A percentile compares a stretch with the other conserved stretches of the same genome.
Conservation (phyloP, 2,329 filamentous ascomycete genomes). For the Penicillium polonicum region DNA sequence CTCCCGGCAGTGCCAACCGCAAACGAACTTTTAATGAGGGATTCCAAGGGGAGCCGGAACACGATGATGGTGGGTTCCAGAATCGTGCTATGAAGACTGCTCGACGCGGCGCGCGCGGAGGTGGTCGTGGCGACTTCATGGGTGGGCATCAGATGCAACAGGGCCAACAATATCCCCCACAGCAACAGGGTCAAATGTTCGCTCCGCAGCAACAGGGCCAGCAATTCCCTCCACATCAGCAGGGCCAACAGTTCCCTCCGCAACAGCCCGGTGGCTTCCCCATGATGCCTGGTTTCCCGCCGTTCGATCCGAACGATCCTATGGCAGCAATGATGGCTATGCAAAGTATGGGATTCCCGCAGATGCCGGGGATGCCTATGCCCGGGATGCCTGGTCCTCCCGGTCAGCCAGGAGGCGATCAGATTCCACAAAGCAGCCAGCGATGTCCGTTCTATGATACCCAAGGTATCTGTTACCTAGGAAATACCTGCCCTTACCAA, state of each 20-base stretch:
- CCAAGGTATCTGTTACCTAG: constrained; percentile 58
- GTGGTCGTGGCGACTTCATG: constrained; percentile 46
- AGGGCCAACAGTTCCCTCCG: constrained; percentile 29
- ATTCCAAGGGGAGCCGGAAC: constrained; percentile 47
- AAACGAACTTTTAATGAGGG: constrained; percentile 56
- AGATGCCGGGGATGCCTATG: constrained; percentile 49
- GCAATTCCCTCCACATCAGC: constrained; percentile 29
- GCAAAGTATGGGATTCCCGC: constrained; percentile 53
- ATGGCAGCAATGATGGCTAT: constrained; percentile 55
- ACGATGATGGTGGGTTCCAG: constrained; percentile 41
- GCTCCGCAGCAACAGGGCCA: constrained; percentile 23
- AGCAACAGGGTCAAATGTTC: constrained; percentile 27
- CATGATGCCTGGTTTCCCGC: constrained; percentile 48
- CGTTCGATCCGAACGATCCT: constrained; percentile 57
- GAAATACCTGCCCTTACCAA: constrained; percentile 57
- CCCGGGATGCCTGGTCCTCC: constrained; percentile 35
- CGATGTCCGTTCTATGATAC: constrained; percentile 59
- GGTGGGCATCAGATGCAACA: constrained; percentile 28
- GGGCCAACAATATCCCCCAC: constrained; percentile 31
- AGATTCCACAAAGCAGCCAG: constrained; percentile 32
- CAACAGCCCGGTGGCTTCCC: constrained; percentile 34
- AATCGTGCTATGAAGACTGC: constrained; percentile 51
- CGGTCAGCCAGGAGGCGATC: constrained; percentile 29
- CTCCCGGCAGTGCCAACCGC: constrained; percentile 35
- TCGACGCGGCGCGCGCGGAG: constrained; percentile 38